Base-by-base conservation (phyloP, 305 asterid genomes). In the Lippia alba region DNA sequence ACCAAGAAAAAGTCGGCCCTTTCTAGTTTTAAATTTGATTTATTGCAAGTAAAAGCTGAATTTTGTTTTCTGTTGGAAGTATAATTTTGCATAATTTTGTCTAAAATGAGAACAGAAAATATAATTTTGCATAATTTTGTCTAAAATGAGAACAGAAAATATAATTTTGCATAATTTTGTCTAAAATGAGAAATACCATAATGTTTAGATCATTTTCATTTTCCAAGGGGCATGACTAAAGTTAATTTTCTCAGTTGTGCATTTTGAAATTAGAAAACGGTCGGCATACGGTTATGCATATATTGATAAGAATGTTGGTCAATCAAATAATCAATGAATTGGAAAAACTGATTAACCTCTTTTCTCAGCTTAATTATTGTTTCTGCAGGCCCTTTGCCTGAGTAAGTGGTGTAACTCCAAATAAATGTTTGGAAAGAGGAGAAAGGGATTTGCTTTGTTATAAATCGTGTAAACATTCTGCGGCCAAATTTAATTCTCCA, bases 361-460 rank as follows among this genome's bases (percentile, higher is more conserved):
- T 55, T 55, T 20, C 60, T 55, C n/a, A 51, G 56, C 56, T 51
- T 51, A 15, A 51, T 4, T 10, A 18, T 6, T 17, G 44, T 49
- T 64, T 32, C 48, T 49, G 59, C 14, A 4, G 54, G 69, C 46
- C 30, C 32, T 30, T 30, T 16, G 20, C 24, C 53, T 40, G 24
- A 51, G 50, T 36, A 15, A 14, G 64, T 45, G 57, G 33, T 18
- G 55, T 54, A 67, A 54, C 5, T 18, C 55, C 20, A 19, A 54
- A 55, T 67, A 55, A 67, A 19, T 51, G 30, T 55, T 45, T 55
- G 64, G 40, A 54, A 16, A 54, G 56, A 39, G 64, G 70, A 24
- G 19, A 65, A 59, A 15, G 51, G 53, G 40, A 14, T 66, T 8
- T 50, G 51, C 51, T 15, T 66, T 66, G 16, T 11, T 66, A 6